Percentiles rank a stretch among this genome's conserved stretches.
Evolutionary conservation across 225 moss, liverwort and hornwort genomes (phyloP).

Genomic region (Sphagnum tenellum): DNA sequence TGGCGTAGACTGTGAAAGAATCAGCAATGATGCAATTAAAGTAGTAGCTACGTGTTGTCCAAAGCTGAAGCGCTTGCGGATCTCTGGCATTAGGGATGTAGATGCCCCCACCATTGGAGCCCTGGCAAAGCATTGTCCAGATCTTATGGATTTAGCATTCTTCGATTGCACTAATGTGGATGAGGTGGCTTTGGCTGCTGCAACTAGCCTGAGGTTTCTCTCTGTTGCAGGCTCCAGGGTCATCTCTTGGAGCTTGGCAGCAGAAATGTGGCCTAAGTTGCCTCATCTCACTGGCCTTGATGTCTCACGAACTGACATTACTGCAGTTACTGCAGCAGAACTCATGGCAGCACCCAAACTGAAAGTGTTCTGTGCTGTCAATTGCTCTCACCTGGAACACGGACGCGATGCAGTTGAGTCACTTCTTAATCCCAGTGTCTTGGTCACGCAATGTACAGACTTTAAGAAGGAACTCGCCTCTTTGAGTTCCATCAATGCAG

Average conservation of each 20-base stretch:
- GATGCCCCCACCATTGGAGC: slow-evolving; percentile 54
- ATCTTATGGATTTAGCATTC: slow-evolving; percentile 64
- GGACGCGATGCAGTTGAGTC: slow-evolving; percentile 33
- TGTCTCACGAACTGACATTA: slow-evolving; percentile 73
- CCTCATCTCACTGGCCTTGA: slow-evolving; percentile 72
- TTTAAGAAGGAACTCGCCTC: slow-evolving; percentile 50
- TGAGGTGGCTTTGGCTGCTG: slow-evolving; percentile 52
- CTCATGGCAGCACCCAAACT: slow-evolving; percentile 60
- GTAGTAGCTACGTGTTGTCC: slow-evolving; percentile 81
- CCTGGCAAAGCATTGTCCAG: slow-evolving; percentile 58
- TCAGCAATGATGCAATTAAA: slow-evolving; percentile 73
- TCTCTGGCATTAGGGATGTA: slow-evolving; percentile 70
- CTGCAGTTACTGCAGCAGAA: slow-evolving; percentile 46
- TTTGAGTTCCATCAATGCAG: slow-evolving; percentile 10
- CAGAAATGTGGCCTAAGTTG: slow-evolving; percentile 56
- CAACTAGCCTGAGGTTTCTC: slow-evolving; percentile 58
- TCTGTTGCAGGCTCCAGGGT: slow-evolving; percentile 79
- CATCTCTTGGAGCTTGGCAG: slow-evolving; percentile 65
- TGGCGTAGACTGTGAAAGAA: slow-evolving; percentile 70
- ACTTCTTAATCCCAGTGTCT: slow-evolving; percentile 29
- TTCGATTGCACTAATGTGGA: slow-evolving; percentile 62
- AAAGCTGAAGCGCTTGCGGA: slow-evolving; percentile 62
- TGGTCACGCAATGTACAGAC: slow-evolving; percentile 75
- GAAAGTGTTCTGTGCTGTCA: slow-evolving; percentile 68
- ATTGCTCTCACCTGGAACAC: slow-evolving; percentile 72